Conservation (phyloP, 768 basidiomycete genomes). For the Harrya chromipes region DNA sequence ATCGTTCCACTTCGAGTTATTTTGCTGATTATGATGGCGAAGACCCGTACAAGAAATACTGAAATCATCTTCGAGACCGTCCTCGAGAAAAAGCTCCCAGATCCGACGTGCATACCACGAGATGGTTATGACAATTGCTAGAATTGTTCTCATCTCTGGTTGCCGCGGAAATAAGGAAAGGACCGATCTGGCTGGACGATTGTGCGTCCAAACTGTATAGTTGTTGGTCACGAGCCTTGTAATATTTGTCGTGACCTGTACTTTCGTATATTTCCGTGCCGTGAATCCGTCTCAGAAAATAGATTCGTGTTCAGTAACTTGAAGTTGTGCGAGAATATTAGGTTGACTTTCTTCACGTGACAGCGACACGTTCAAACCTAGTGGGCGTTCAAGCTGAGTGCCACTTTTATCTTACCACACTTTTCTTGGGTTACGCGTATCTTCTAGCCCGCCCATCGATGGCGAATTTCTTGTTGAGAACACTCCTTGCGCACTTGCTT, state of each 20-base stretch:
- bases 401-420: neutral
- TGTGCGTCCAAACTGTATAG: slow-evolving; percentile 5
- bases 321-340: too few relatives aligned
- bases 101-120: slow-evolving; percentile 4
- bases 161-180: neutral
- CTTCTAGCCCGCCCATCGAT: neutral
- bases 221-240: neutral
- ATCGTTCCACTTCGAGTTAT: neutral
- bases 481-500: slow-evolving; percentile 15
- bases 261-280: too few relatives aligned
- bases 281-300: too few relatives aligned
- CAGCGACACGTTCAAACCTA: slow-evolving; percentile 5
- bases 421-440: neutral
- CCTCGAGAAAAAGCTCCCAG: slow-evolving; percentile 12
- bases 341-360: slow-evolving; percentile 23
- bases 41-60: slow-evolving; percentile 15
- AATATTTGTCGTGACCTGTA: too few relatives aligned
- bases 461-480: slow-evolving; percentile 1
- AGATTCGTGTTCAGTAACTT: too few relatives aligned
- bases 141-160: neutral
- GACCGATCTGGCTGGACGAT: neutral
- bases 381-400: neutral
- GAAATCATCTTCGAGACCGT: slow-evolving; percentile 22
- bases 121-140: neutral
- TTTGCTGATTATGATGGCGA: neutral